Evolutionary conservation across 495 filamentous ascomycete species (phyloP).

Genomic region (Copromyces sp.): DNA sequence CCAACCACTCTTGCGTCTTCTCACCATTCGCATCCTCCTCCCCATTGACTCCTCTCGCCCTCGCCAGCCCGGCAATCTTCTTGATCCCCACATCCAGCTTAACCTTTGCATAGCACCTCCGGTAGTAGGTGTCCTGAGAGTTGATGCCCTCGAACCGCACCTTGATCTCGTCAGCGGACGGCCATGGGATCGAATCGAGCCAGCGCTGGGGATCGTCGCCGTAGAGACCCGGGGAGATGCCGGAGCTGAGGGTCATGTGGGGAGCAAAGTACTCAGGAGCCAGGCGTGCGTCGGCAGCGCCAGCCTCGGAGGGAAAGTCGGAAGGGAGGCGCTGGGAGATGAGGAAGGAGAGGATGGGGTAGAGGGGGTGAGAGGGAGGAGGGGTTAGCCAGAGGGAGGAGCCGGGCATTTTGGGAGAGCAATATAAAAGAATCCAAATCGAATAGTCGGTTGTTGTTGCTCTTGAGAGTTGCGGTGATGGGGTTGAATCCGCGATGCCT

Average conservation of each 20-base stretch:
- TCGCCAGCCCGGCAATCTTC: slow-evolving; percentile 11
- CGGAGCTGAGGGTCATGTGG: slow-evolving; percentile 24
- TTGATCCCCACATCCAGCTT: slow-evolving; percentile 8
- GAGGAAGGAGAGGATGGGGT: slow-evolving; percentile 11
- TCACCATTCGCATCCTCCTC: slow-evolving; percentile 2
- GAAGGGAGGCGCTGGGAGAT: slow-evolving; percentile 16
- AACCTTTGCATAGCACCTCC: slow-evolving; percentile 21
- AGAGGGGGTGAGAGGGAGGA: slow-evolving; percentile 15
- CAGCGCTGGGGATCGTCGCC: slow-evolving; percentile 15
- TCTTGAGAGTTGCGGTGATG: not conserved
- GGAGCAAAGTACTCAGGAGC: slow-evolving; percentile 17
- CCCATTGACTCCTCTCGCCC: slow-evolving; percentile 13
- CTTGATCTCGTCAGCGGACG: not conserved
- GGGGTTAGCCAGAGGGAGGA: slow-evolving; percentile 26
- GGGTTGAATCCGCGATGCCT: not conserved
- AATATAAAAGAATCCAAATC: not conserved
- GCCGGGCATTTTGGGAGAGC: slow-evolving; percentile 12
- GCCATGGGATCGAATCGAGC: slow-evolving; percentile 14
- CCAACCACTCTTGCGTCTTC: slow-evolving; percentile 18
- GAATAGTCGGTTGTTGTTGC: not conserved
- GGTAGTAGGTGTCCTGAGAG: slow-evolving; percentile 16
- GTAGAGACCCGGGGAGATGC: slow-evolving; percentile 12
- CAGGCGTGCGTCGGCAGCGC: slow-evolving; percentile 1
- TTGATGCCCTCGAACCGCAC: slow-evolving; percentile 13
- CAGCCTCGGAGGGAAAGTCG: slow-evolving; percentile 14